A percentile compares a stretch with the other conserved stretches of the same genome.
phyloP scores from a whole-genome alignment of 2,329 filamentous ascomycete genomes.

The Didymella glomerata region DNA sequence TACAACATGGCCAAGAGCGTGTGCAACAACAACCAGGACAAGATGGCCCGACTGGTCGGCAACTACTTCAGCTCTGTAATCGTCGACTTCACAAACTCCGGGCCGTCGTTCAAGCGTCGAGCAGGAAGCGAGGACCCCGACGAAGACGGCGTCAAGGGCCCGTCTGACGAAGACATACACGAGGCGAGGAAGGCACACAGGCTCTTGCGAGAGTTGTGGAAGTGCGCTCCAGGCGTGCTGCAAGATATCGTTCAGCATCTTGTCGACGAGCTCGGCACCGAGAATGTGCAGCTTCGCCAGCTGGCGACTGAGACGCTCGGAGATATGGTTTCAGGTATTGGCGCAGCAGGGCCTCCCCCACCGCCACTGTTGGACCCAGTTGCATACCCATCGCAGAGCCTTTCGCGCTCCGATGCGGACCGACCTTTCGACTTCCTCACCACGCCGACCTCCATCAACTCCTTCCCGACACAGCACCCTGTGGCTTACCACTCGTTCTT shows the following conservation, averaged over 20 bases:
- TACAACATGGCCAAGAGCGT: constrained; percentile 97
- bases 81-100: constrained; percentile 73
- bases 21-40: constrained; percentile 87
- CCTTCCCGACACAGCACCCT: constrained; percentile 84
- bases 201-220: constrained; percentile 91
- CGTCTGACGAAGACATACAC: constrained; percentile 83
- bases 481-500: constrained; percentile 85
- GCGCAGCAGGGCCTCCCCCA: constrained; percentile 84
- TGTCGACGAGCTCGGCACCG: constrained; percentile 88
- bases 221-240: constrained; percentile 85
- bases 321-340: constrained; percentile 93
- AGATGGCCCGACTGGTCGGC: constrained; percentile 93
- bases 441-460: constrained; percentile 84
- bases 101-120: constrained; percentile 30
- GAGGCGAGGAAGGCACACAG: constrained; percentile 90
- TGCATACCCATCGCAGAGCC: constrained; percentile 79
- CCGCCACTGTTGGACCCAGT: constrained; percentile 77
- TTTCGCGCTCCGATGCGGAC: constrained; percentile 50
- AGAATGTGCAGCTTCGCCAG: constrained; percentile 84
- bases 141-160: constrained; percentile 63
- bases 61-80: constrained; percentile 98
- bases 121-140: constrained; percentile 53
- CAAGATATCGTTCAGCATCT: constrained; percentile 94
- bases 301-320: constrained; percentile 94
- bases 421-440: constrained; percentile 70